A percentile compares a stretch with the other conserved stretches of the same genome.
Evolutionary conservation across 345 rosid genomes (phyloP).

Genomic region (Geranium rotundifolium): DNA sequence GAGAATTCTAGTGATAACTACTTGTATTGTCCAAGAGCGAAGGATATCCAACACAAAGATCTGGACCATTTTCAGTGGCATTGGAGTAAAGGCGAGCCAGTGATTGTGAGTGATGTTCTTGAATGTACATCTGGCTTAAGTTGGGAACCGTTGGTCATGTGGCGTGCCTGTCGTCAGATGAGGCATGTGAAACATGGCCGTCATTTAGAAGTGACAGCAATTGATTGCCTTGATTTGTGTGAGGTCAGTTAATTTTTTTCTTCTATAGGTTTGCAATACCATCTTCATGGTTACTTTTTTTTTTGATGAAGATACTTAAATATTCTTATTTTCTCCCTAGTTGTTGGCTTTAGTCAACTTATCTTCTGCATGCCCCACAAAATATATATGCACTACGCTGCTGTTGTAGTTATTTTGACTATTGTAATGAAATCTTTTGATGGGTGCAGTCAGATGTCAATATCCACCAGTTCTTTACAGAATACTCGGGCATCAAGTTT

Average conservation of each 20-base stretch:
- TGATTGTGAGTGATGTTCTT: conserved; percentile 47
- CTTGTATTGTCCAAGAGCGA: conserved; percentile 47
- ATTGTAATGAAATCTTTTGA: background rate
- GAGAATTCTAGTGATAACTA: conserved; percentile 41
- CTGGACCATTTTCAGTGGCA: conserved; percentile 63
- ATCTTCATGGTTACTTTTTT: too few species aligned
- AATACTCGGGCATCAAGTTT: conserved; percentile 22
- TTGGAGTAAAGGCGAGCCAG: conserved; percentile 73
- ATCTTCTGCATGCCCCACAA: background rate
- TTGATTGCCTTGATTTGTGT: conserved; percentile 56
- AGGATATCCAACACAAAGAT: conserved; percentile 24
- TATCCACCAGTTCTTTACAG: conserved; percentile 34
- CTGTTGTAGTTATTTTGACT: background rate
- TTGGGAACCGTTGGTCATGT: conserved; percentile 84
- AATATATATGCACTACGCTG: background rate
- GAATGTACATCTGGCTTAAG: conserved; percentile 53
- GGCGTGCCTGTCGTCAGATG: conserved; percentile 55
- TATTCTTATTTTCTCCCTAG: too few species aligned
- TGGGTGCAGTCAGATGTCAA: conserved; percentile 39
- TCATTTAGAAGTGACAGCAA: conserved; percentile 33
- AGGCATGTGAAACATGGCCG: conserved; percentile 20
- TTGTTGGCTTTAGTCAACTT: too few species aligned
- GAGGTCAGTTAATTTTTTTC: conserved; percentile 24
- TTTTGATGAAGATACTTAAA: too few species aligned
- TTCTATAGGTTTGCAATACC: background rate